Base-by-base conservation (phyloP, 108 stramenopile genomes). In the Thalassiosira profunda region DNA sequence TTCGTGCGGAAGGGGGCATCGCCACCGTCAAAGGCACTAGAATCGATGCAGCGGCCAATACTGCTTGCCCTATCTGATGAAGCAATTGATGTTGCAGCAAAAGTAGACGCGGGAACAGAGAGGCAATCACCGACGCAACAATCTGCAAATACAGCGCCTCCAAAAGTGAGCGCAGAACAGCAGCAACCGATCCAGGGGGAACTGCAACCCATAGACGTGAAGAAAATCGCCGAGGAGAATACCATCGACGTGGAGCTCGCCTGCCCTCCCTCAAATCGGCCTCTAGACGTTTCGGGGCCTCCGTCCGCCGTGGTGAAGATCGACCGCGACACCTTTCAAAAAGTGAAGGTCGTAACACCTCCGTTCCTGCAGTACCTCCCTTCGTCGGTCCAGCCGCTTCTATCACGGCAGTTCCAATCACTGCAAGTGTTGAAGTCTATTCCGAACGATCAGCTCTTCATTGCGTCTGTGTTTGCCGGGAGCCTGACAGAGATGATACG, bases 381-480 rank as follows among this genome's bases (percentile, higher is more conserved):
- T 2, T 68, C 76, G 15, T 63, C 67, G 1, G 57, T 76, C 1
- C 75, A 76, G 26, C 75, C 75, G 1, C 24, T 74, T 29, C 51
- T 74, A 1, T 40, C 73, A 0, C 25, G 56, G 2, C 72, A 73
- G 33, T 76, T 76, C 30, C 48, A 68, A 40, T 76, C 75, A 1
- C 26, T 68, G 10, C 66, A 80, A 48, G 75, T 92, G 3, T 71
- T 91, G 14, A 81, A 81, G 38, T 38, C 71, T 9, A 90, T 88
- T 29, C 76, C 90, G 11, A 80, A 95, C 57, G 56, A 56, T 18
- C 86, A 95, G 70, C 51, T 95, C 23, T 66, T 95, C 29, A 30
- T 72, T 3, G 90, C 93, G 4, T 81, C 84, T 10, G 82, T 83
- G 7, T 24, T 87, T 24, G 93, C 93, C 17, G 93, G 93, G 45